phyloP scores from a whole-genome alignment of 2,329 filamentous ascomycete genomes.

The Pyricularia grisea region DNA sequence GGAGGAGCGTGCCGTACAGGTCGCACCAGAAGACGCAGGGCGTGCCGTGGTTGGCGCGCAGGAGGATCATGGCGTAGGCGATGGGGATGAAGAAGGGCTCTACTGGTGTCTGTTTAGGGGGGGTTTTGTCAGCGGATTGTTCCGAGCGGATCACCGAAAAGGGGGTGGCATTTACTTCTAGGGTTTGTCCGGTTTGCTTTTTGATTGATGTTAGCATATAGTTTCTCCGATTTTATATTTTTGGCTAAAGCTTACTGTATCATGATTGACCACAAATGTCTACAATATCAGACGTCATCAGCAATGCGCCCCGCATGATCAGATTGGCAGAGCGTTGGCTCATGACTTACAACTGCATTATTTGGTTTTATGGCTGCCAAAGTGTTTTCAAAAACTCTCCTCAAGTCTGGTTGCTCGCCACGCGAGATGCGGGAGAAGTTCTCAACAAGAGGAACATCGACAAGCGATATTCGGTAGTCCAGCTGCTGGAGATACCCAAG shows the following conservation, averaged over 20 bases:
- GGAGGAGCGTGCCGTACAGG: constrained; percentile 51
- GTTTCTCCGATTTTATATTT: too few relatives aligned
- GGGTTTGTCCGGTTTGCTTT: constrained; percentile 3
- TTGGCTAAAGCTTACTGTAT: constrained; percentile 34
- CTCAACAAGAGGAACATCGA: constrained; percentile 57
- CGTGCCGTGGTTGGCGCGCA: constrained; percentile 46
- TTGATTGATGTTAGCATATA: background rate
- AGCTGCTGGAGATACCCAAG: constrained; percentile 43
- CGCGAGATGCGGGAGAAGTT: constrained; percentile 53
- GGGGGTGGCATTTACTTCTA: background rate
- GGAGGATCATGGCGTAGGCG: constrained; percentile 59
- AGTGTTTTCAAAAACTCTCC: constrained; percentile 49
- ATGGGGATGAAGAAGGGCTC: constrained; percentile 55
- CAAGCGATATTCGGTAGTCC: constrained; percentile 46
- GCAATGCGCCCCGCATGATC: background rate
- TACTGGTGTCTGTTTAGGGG: constrained; percentile 40
- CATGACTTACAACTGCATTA: constrained; percentile 42
- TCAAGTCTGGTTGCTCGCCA: constrained; percentile 42
- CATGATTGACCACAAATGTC: constrained; percentile 60
- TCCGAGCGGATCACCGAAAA: constrained; percentile 17
- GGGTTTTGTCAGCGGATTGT: background rate
- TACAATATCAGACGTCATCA: constrained; percentile 11
- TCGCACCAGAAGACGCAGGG: constrained; percentile 66
- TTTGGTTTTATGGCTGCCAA: constrained; percentile 42
- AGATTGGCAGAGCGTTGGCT: background rate